Base-by-base conservation (phyloP, 768 basidiomycete genomes). In the Fomitopsis pulvina region DNA sequence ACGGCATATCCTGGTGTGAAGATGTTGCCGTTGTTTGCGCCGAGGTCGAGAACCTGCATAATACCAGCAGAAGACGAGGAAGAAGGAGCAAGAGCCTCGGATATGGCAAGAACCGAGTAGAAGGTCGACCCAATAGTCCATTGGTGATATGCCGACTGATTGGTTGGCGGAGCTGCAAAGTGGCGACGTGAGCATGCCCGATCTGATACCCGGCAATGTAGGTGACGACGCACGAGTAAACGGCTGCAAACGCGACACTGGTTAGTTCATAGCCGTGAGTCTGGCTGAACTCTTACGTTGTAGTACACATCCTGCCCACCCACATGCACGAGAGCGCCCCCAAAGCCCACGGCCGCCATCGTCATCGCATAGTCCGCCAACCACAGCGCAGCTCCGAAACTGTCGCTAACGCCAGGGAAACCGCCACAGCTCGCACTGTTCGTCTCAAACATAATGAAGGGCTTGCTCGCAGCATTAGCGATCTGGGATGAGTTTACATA, bases 381-480 rank as follows among this genome's bases (percentile, higher is more conserved):
- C 76, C 77, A 81, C 28, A 80, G 64, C n/a, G 75, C 70, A 2
- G 72, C 70, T 3, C 71, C 74, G 50, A 79, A 79, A 43, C 68
- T 68, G 56, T 80, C 75, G 40, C 71, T 74, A 45, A 80, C 53
- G 2, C 78, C 78, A n/a, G 70, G 63, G 56, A 79, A 77, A 11
- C 78, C 79, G 47, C 76, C 76, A 60, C 79, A 80, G 28, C 70
- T 72, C 0, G 76, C 78, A 2, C 73, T 72, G 55, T 76, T 77
- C 39, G 75, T 78, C 63, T 81, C 79, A 53, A 79, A 68, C 75
- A 81, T 77, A 39, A 77, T 54, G 53, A 78, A 65, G 12, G 74
- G 73, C 59, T 70, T 69, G 14, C 60, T 59, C 18, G 30, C 45
- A 1, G 63, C 57, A 41, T 68, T 62, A 9, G 72, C 71, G 28